Base-by-base conservation (phyloP, 1,284 basidiomycete species). In the Macrocybe sp. region DNA sequence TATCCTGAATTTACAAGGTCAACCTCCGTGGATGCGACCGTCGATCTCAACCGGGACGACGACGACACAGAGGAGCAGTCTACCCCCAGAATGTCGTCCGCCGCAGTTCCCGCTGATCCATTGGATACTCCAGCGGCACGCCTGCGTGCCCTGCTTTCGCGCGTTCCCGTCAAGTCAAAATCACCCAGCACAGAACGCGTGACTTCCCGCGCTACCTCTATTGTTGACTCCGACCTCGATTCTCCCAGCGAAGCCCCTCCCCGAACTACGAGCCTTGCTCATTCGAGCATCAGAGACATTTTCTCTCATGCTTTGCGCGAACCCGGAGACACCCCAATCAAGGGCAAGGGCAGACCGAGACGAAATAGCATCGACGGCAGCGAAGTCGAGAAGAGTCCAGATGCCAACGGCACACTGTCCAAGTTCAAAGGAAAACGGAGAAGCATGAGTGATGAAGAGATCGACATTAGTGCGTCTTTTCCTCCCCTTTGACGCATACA, bases 371-470 rank as follows among this genome's bases (percentile, higher is more conserved):
- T 83, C 41, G 81, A 81, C 56, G 60, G 64, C 7, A 83, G 81
- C 54, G 80, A 82, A 47, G 75, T 78, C 34, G 82, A 85, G 47
- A 67, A 72, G 10, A 80, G 70, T 41, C 79, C 81, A 2, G 65
- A 67, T 51, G 63, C 74, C 34, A 59, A 68, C 36, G 64, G 62
- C 44, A 70, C 74, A 48, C 66, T 73, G 46, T 64, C 63, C n/a
- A 68, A 64, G 50, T 66, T 66, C 54, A 79, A 73, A 61, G 73
- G 72, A 7, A 78, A 81, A 54, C 68, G 75, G 47, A 73, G 68
- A 54, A 85, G 80, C 57, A 52, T 82, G 54, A 85, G 83, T 55
- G 85, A 88, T 51, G 84, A 86, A 55, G 85, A 86, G 57, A 61
- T 67, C 8, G 83, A 83, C 39, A 75, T 71, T 36, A 72, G 83